phyloP scores from a whole-genome alignment of 495 filamentous ascomycete species.

The Parmelia sp. region DNA sequence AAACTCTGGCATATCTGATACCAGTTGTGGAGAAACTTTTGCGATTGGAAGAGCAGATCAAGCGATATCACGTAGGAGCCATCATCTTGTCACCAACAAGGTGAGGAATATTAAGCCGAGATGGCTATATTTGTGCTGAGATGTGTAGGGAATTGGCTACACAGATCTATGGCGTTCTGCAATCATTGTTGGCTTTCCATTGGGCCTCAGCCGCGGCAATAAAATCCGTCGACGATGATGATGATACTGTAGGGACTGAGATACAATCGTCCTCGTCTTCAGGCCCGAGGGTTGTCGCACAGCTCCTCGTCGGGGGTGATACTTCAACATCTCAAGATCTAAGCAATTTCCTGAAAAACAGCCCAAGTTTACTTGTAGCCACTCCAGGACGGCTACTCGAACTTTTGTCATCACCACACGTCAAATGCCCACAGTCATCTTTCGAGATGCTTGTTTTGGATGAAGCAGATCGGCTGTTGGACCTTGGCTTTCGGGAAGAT shows the following conservation, averaged over 20 bases:
- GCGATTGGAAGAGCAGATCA: constrained; percentile 65
- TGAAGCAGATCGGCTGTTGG: constrained; percentile 86
- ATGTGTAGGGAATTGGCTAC: constrained; percentile 61
- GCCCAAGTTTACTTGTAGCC: constrained; percentile 78
- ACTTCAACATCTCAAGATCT: constrained; percentile 81
- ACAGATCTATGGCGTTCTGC: constrained; percentile 82
- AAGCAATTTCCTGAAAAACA: constrained; percentile 66
- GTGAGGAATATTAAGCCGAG: neutral
- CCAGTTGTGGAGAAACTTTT: constrained; percentile 82
- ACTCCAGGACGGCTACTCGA: constrained; percentile 88
- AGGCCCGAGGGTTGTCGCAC: constrained; percentile 61
- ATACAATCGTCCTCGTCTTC: constrained; percentile 48
- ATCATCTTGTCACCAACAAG: constrained; percentile 91
- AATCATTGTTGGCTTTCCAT: constrained; percentile 75
- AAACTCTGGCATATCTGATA: constrained; percentile 86
- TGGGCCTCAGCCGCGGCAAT: constrained; percentile 62
- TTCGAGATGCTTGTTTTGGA: constrained; percentile 90
- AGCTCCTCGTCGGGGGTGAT: constrained; percentile 82
- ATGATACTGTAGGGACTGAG: constrained; percentile 39
- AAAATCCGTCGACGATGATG: constrained; percentile 38
- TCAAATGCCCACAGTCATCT: constrained; percentile 78
- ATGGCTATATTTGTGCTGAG: neutral
- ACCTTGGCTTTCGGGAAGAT: constrained; percentile 92
- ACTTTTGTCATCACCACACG: constrained; percentile 81
- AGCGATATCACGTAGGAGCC: constrained; percentile 80